Conservation (phyloP, 306 rosid genomes). For the Cucurbita argyrosperma region DNA sequence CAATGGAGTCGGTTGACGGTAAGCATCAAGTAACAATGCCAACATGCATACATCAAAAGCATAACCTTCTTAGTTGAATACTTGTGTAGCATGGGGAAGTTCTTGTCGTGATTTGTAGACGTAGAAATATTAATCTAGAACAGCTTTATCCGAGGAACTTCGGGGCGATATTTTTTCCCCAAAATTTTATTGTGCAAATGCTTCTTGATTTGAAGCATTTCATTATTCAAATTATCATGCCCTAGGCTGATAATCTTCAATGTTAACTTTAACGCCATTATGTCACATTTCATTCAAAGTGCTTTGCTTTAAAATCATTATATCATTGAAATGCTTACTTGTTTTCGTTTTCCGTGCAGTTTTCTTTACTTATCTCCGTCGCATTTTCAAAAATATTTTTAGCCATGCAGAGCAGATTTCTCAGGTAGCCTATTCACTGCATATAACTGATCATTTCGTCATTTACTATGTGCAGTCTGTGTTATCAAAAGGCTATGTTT, state of each 20-base stretch:
- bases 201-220: neutral
- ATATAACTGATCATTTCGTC: neutral
- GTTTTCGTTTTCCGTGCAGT: conserved; percentile 32
- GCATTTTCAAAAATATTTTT: conserved; percentile 87
- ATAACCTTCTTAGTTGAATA: neutral
- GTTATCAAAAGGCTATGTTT: neutral
- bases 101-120: neutral
- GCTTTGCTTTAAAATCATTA: neutral
- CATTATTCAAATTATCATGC: neutral
- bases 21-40: conserved; percentile 11
- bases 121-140: neutral
- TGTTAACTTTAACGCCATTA: neutral
- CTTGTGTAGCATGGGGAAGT: neutral
- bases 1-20: conserved; percentile 69
- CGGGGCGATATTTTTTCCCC: neutral
- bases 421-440: conserved; percentile 33
- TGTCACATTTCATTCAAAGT: neutral
- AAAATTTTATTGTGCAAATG: neutral
- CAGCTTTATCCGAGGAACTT: neutral
- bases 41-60: neutral
- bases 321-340: neutral
- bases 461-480: neutral
- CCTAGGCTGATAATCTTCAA: neutral
- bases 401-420: conserved; percentile 93
- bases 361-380: conserved; percentile 71